Base-by-base conservation (phyloP, 345 rosid species). In the Streptanthus diversifolius region DNA sequence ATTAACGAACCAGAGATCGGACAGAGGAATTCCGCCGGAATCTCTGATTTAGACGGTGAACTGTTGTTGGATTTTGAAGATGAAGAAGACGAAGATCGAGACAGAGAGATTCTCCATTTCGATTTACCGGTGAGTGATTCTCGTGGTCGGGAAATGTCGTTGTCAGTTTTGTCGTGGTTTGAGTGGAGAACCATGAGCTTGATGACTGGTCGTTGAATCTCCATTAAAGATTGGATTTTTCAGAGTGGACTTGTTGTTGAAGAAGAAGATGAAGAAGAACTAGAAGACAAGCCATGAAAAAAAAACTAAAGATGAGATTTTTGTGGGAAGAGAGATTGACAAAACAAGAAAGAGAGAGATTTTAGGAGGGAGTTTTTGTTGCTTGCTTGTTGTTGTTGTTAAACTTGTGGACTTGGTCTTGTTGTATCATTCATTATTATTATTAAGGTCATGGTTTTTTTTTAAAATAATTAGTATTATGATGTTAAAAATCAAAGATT, bases 1-100 rank as follows among this genome's bases (percentile, higher is more conserved):
- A 95, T 95, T 71, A 91, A 70, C 15, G 78, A 79, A 25, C 83
- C 87, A 0, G 96, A 88, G 73, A 95, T 70, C 0, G 91, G 95
- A 70, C 99, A 95, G 35, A 83, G 77, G 64, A 91, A 91, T 66
- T 91, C 97, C 10, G 69, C 5, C 1, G 91, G 96, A 12, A 69
- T 56, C 67, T 68, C 61, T 13, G 54, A 8, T 67, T 59, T 70
- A 0, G 80, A 24, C 14, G 61, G 77, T 6, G 76, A 32, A 12
- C 54, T 59, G 19, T 37, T 37, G 52, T 49, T 49, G 55, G 76
- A 52, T 3, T 60, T 36, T 13, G 78, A 48, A 19, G 68, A 64
- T 15, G 74, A 68, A 0, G 74, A 82, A 2, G 75, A 82, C 0
- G 83, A 73, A 12, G 89, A 75, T 5, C 72, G 82, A 49, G 74